These are phyloP conservation scores for Geranomyces michiganensis DNA, from an alignment of 192 early-diverging fungal species.

Conservation along the genomic window DNA sequence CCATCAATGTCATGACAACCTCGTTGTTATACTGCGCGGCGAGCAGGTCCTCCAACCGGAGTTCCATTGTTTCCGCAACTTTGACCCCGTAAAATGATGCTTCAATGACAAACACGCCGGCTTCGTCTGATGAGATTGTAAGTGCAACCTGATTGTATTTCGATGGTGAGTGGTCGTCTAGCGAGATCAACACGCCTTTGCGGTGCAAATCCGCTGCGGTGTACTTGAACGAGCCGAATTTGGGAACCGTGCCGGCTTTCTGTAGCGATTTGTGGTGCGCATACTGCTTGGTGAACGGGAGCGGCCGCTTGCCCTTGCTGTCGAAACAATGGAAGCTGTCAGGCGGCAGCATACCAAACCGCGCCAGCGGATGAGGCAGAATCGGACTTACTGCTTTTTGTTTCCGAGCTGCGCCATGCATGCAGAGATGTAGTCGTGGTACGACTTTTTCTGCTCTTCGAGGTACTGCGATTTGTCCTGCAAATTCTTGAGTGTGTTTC, in stretches of 20 bases:
- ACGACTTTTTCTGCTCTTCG: slow-evolving; percentile 85
- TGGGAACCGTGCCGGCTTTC: slow-evolving; percentile 81
- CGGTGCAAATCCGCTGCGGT: slow-evolving; percentile 90
- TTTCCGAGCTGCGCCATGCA: slow-evolving; percentile 87
- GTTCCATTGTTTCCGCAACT: slow-evolving; percentile 68
- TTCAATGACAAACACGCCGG: slow-evolving; percentile 89
- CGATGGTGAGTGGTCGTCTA: slow-evolving; percentile 80
- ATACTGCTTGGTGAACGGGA: slow-evolving; percentile 94
- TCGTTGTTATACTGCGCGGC: slow-evolving; percentile 93
- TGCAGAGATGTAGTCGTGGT: slow-evolving; percentile 86
- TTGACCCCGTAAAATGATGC: slow-evolving; percentile 73
- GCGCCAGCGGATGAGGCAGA: neutral
- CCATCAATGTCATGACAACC: slow-evolving; percentile 88
- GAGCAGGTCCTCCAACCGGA: slow-evolving; percentile 90
- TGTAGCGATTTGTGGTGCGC: slow-evolving; percentile 89
- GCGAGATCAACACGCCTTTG: slow-evolving; percentile 86
- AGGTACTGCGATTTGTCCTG: slow-evolving; percentile 83
- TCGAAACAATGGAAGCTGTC: slow-evolving; percentile 4
- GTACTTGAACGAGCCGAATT: slow-evolving; percentile 99
- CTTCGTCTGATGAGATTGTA: slow-evolving; percentile 88
- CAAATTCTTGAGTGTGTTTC: slow-evolving; percentile 80
- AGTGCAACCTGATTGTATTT: slow-evolving; percentile 88
- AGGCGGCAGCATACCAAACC: too few relatives aligned
- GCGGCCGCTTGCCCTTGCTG: slow-evolving; percentile 60
- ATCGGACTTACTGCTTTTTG: slow-evolving; percentile 51